Evolutionary conservation across 2,329 filamentous ascomycete genomes (phyloP).

Genomic region (Alternaria consortialis): DNA sequence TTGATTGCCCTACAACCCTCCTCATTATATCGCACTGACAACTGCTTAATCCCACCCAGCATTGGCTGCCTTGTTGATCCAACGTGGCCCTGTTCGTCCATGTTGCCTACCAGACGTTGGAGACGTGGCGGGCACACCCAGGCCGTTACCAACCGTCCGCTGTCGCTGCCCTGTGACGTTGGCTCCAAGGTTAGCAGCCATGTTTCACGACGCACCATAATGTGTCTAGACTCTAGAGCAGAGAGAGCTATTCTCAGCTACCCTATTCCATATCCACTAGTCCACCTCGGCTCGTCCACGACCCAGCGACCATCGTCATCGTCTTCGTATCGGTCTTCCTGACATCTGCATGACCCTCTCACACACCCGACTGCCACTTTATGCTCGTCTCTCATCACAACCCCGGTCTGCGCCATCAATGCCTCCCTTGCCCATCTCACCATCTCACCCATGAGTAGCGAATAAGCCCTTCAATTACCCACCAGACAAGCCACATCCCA

Average conservation of each 20-base stretch:
- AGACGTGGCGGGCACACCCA: not conserved
- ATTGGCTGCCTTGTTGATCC: too few relatives aligned
- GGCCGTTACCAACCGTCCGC: not conserved
- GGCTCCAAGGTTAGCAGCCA: not conserved
- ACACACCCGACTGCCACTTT: not conserved
- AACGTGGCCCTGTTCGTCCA: too few relatives aligned
- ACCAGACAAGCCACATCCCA: not conserved
- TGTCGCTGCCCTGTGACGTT: not conserved
- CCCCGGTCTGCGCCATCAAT: not conserved
- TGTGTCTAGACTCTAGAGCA: too few relatives aligned
- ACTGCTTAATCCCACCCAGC: too few relatives aligned
- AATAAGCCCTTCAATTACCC: not conserved
- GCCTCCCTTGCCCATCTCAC: not conserved
- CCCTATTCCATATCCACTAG: not conserved
- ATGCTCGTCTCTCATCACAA: not conserved
- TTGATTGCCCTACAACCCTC: too few relatives aligned
- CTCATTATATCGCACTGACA: too few relatives aligned
- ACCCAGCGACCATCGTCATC: not conserved
- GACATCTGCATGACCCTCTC: too few relatives aligned
- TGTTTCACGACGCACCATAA: too few relatives aligned
- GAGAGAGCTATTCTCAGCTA: too few relatives aligned
- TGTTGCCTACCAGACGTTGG: too few relatives aligned
- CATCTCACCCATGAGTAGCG: not conserved
- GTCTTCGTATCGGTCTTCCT: too few relatives aligned
- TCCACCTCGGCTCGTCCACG: not conserved